Evolutionary conservation across 2,329 filamentous ascomycete species (phyloP), one percentile per base, ranked within the genome.

Genomic region (Thelonectria blattea): DNA sequence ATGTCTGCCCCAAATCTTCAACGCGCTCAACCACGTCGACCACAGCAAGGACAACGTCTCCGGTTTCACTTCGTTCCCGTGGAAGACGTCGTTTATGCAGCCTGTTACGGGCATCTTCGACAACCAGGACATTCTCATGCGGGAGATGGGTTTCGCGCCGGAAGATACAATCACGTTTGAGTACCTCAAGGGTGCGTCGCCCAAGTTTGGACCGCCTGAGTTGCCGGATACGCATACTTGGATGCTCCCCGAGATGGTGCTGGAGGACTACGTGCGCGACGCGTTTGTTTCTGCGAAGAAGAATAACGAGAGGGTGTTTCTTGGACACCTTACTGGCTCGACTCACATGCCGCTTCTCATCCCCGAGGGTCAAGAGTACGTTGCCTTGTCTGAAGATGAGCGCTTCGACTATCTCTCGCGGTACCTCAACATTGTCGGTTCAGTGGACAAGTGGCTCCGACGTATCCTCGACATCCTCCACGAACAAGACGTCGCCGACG

Each of bases 1-100:
- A 0, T 81, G 79, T 46, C 58, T 82, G 50, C 75, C 80, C 0
- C 79, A 77, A 4, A 62, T 77, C n/a, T 65, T 77, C 5, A 68
- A 77, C 8, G 71, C 71, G 14, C 57, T 78, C 55, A 77, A 76
- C 48, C 22, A 61, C 1, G 53, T 73, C 3, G 66, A 68, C 15
- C 58, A 50, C 1, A 27, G 56, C 2, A 30, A 65, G 0, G 55
- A 59, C 2, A 46, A 53, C 5, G 57, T 55, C 1, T 48, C 56
- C 6, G 51, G 30, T 10, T 22, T 24, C 10, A 24, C 64, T 27
- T 52, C 65, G 1, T 68, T 65, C 20, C 70, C 68, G 9, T 78
- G 75, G 75, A 68, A 68, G 5, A 73, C 74, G 1, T 65, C 65
- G 1, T 76, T 69, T 34, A 72, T 75, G 63, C 74, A 76, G 63